Percentiles rank a stretch among this genome's conserved stretches.
Conservation (phyloP, 2,329 filamentous ascomycete species). For the Colletotrichum echinochloae region DNA sequence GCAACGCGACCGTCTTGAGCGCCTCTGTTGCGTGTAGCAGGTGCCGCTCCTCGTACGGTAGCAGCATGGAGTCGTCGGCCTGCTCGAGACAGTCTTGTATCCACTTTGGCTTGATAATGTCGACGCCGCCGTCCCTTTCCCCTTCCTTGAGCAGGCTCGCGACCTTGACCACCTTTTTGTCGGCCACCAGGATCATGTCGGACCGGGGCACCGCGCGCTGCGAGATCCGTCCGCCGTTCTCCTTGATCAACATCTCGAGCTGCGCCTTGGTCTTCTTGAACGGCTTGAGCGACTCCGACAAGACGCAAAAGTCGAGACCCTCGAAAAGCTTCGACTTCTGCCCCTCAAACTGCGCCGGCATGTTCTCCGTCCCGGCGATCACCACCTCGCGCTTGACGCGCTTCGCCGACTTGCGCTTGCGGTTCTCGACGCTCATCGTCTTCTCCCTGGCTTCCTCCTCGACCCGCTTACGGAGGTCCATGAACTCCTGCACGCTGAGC, state of each 20-base stretch:
- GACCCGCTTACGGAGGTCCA: conserved; percentile 74
- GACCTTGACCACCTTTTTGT: conserved; percentile 84
- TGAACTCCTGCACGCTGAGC: conserved; percentile 82
- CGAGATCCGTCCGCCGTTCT: conserved; percentile 82
- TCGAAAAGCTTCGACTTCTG: conserved; percentile 76
- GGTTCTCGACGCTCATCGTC: conserved; percentile 81
- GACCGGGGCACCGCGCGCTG: conserved; percentile 75
- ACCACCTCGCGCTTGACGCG: conserved; percentile 75
- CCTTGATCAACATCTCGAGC: conserved; percentile 84
- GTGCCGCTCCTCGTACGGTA: conserved; percentile 73
- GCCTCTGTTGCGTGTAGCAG: conserved; percentile 76
- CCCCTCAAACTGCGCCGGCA: conserved; percentile 60
- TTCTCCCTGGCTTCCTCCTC: conserved; percentile 80
- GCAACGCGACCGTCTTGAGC: conserved; percentile 64
- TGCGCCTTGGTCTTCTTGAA: conserved; percentile 81
- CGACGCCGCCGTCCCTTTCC: conserved; percentile 75
- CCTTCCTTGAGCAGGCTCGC: conserved; percentile 83
- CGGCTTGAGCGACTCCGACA: conserved; percentile 79
- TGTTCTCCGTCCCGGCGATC: conserved; percentile 77
- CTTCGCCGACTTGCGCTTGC: conserved; percentile 66
- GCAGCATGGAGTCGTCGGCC: conserved; percentile 68
- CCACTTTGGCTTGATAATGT: conserved; percentile 86
- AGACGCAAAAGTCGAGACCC: conserved; percentile 83
- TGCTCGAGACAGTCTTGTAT: conserved; percentile 81
- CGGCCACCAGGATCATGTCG: conserved; percentile 79